Conservation (phyloP, 1,139 yeast species). For the Suhomyces panamericanus region DNA sequence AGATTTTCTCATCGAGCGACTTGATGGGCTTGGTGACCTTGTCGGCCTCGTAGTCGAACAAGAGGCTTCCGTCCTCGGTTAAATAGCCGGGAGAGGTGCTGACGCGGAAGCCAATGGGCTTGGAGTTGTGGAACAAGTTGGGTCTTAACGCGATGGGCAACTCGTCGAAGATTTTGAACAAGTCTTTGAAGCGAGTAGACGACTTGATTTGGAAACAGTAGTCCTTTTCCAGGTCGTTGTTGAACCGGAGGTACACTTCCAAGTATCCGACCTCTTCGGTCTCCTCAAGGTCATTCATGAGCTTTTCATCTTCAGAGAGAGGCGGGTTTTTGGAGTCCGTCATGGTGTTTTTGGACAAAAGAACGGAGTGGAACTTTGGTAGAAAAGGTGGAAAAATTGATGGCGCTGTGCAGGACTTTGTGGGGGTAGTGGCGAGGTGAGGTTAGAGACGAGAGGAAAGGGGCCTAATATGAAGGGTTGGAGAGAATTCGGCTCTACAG, state of each 20-base stretch:
- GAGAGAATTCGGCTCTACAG: no score
- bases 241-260: conserved; percentile 82
- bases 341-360: neutral
- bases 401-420: neutral
- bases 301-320: conserved; percentile 32
- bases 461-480: neutral
- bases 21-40: conserved; percentile 41
- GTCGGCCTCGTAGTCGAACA: conserved; percentile 64
- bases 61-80: conserved; percentile 78
- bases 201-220: conserved; percentile 78
- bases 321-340: conserved; percentile 4
- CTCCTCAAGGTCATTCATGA: conserved; percentile 64
- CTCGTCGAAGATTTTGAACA: conserved; percentile 59
- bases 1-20: conserved; percentile 47
- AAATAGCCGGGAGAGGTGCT: conserved; percentile 81
- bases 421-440: conserved; percentile 3
- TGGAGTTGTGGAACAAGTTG: conserved; percentile 62
- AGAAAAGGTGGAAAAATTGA: conserved; percentile 2
- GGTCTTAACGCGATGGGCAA: conserved; percentile 82
- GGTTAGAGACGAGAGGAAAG: neutral
- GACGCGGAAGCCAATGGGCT: conserved; percentile 66
- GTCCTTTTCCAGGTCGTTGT: conserved; percentile 81
- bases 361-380: neutral
- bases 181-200: conserved; percentile 56
- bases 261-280: conserved; percentile 33